phyloP scores from a whole-genome alignment of 768 basidiomycete genomes.

The Phaffia australis region DNA sequence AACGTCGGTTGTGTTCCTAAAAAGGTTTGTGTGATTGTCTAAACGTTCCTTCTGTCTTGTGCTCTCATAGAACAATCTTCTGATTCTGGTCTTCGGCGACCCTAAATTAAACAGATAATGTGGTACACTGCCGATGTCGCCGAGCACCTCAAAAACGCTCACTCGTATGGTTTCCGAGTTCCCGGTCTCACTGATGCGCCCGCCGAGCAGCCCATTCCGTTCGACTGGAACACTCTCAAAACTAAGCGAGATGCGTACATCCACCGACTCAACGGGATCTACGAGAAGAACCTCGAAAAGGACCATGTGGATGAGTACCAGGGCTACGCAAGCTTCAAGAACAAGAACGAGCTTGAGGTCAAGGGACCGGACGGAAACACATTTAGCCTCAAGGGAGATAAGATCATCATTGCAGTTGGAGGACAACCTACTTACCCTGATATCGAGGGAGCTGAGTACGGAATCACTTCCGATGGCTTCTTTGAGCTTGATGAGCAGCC shows the following conservation, averaged over 20 bases:
- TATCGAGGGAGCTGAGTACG: conserved; percentile 75
- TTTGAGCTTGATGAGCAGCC: conserved; percentile 85
- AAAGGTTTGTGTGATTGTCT: conserved; percentile 49
- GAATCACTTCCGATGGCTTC: conserved; percentile 91
- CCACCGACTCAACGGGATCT: conserved; percentile 73
- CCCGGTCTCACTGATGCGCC: conserved; percentile 35
- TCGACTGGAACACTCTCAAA: conserved; percentile 86
- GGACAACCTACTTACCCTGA: conserved; percentile 76
- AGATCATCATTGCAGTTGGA: conserved; percentile 75
- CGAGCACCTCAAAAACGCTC: conserved; percentile 69
- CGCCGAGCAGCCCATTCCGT: conserved; percentile 46
- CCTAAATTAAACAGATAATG: conserved; percentile 58
- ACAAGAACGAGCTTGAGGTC: conserved; percentile 61
- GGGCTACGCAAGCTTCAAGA: conserved; percentile 63
- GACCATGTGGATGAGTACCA: conserved; percentile 79
- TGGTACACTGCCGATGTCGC: conserved; percentile 60
- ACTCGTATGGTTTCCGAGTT: conserved; percentile 47
- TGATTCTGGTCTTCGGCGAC: not conserved
- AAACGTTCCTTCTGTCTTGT: not conserved
- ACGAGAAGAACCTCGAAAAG: conserved; percentile 74
- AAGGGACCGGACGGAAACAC: conserved; percentile 52
- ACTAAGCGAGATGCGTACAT: conserved; percentile 94
- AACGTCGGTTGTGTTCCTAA: conserved; percentile 99
- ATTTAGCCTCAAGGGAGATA: conserved; percentile 63
- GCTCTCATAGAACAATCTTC: not conserved